Conservation (phyloP, 768 basidiomycete genomes). For the Nidularia pulvinata region DNA sequence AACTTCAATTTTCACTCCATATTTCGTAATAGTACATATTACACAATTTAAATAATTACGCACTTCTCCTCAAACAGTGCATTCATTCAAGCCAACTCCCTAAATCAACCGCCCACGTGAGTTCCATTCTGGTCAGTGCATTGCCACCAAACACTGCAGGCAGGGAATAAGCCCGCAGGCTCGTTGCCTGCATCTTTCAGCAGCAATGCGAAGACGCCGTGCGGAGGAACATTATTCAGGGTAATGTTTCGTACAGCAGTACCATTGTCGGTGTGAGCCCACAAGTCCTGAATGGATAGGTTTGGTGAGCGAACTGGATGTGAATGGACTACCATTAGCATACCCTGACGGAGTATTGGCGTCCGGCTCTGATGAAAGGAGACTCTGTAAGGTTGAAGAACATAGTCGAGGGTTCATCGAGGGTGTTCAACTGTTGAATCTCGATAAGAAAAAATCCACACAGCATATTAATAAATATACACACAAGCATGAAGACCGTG, state of each 20-base stretch:
- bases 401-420: conserved; percentile 48
- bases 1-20: no score
- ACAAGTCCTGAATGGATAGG: conserved; percentile 39
- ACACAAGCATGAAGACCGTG: conserved; percentile 63
- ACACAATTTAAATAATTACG: no score
- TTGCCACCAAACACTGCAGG: conserved; percentile 48
- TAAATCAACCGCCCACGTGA: conserved; percentile 17
- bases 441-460: not conserved
- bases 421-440: conserved; percentile 46
- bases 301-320: not conserved
- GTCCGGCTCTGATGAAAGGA: conserved; percentile 63
- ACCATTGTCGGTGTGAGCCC: conserved; percentile 56
- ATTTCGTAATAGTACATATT: no score
- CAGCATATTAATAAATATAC: conserved; percentile 5
- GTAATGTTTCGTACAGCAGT: conserved; percentile 53
- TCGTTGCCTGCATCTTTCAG: conserved; percentile 52
- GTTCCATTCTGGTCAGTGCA: conserved; percentile 53
- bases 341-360: conserved; percentile 59
- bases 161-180: conserved; percentile 45
- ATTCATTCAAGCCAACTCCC: no score
- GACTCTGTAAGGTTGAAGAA: conserved; percentile 64
- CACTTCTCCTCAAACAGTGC: no score
- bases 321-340: conserved; percentile 10
- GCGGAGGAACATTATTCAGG: conserved; percentile 42
- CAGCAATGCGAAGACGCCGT: conserved; percentile 54